Evolutionary conservation across 371 early-diverging fungal species (phyloP), one percentile per base, ranked within the genome.

Genomic region (Apophysomyces elegans): DNA sequence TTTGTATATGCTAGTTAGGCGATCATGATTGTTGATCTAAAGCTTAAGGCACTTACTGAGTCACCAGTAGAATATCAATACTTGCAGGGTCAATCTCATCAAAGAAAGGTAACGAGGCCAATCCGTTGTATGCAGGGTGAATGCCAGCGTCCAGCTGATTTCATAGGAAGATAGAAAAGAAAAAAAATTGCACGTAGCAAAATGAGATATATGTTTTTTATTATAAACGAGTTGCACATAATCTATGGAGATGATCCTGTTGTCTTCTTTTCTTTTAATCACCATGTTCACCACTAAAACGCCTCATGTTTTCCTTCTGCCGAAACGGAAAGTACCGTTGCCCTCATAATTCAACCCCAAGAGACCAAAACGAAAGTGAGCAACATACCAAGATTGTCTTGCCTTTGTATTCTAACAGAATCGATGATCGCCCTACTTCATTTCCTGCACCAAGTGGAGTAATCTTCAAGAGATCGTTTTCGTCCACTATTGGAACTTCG

Each of bases 381-480:
- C 32, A 18, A 75, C 83, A 58, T 84, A 94, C 94, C 97, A 98
- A 90, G 43, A 99, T 85, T 7, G 91, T 95, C 84, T 97, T 98
- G 68, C 94, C 93, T 83, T 97, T 96, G 86, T 95, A 99, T 75
- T 97, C 92, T 62, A 99, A 75, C 45, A 99, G 76, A 57, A 99
- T 89, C 71, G 99, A 99, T 39, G 98, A 98, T 69, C 99, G 86
- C 7, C 99, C 99, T 32, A 99, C 99, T 82, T 99, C 99, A 71
- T 95, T 93, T 37, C 99, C 99, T 16, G 99, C 98, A 16, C 99
- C 99, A 16, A 99, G 86, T 21, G 99, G 99, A 7, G 95, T 99
- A 32, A 99, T 91, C 67, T 85, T 84, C 44, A 94, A 75, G 41
- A 91, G 72, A 72, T 93, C 93, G 63, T 86, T 87, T 63, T 86